Evolutionary conservation across 768 basidiomycete genomes (phyloP), one percentile per base, ranked within the genome.

Genomic region (Chalciporus chontae): DNA sequence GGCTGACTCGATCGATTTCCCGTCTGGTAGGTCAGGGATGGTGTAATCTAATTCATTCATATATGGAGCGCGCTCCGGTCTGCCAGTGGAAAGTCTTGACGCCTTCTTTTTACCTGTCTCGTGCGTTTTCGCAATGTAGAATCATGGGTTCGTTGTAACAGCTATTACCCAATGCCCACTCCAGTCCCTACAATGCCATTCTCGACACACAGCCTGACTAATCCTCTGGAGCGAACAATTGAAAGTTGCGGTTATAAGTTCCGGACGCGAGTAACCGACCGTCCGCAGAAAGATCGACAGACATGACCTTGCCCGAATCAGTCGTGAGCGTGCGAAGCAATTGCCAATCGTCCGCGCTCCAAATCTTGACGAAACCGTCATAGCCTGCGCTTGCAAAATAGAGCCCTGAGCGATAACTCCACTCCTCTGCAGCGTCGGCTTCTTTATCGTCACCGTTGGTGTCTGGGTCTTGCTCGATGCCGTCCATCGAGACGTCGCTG

Each of bases 261-360:
- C 94, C 94, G 5, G 87, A 88, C 4, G 85, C 94, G 39, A 96
- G 78, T 64, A 90, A 77, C 60, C 83, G 84, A 11, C 85, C 90
- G 66, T 95, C 91, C 47, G 77, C 77, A 23, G 85, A 83, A 18
- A 98, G 77, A 65, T 99, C 96, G 9, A 97, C 94, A 7, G 90
- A 91, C 96, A 98, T 99, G 52, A 97, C 94, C 69, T 97, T 98
- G n/a, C 94, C 93, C 23, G 88, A 86, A 63, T 98, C 95, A 18
- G 93, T 94, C 45, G 92, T 84, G 50, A 99, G 75, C 39, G 88
- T 88, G 54, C 85, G 80, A 45, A 96, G 77, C 39, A 94, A 72
- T 60, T 92, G 93, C 96, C 96, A 99, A 62, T 99, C 96, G 65
- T 98, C 96, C 41, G 94, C 90, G 61, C 87, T 90, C 96, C 96